A percentile compares a stretch with the other conserved stretches of the same genome.
Conservation (phyloP, 345 rosid genomes). For the Camelina sativa region DNA sequence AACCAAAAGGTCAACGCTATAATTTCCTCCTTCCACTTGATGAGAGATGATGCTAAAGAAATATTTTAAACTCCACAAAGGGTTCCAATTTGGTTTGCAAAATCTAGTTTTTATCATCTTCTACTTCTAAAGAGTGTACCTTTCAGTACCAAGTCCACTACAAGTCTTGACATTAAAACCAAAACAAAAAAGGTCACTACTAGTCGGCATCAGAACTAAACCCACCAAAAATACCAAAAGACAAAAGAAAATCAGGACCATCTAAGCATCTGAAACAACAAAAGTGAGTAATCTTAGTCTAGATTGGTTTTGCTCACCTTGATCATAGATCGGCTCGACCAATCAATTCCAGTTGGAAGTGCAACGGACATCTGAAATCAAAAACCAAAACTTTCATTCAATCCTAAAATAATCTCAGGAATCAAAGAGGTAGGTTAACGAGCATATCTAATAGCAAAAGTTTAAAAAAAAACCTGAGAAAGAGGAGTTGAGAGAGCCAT, state of each 20-base stretch:
- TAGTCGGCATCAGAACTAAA: conserved; percentile 32
- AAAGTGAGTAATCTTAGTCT: conserved; percentile 2
- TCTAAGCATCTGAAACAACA: conserved; percentile 40
- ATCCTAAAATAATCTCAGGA: background rate
- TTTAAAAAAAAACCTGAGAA: conserved; percentile 30
- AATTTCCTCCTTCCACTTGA: conserved; percentile 3
- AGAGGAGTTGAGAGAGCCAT: conserved; percentile 43
- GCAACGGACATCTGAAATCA: conserved; percentile 36
- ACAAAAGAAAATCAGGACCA: conserved; percentile 23
- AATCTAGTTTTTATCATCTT: conserved; percentile 24
- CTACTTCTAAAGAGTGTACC: conserved; percentile 22
- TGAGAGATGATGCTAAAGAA: background rate
- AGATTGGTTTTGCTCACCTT: conserved; percentile 32
- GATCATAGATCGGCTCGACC: conserved; percentile 37
- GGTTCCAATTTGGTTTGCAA: background rate
- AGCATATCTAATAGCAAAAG: background rate
- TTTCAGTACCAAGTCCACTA: conserved; percentile 22
- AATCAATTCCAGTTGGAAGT: conserved; percentile 40
- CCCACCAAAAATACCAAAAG: background rate
- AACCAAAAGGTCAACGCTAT: background rate
- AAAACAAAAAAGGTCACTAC: background rate
- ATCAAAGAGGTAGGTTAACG: background rate
- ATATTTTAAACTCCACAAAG: background rate
- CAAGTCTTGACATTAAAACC: background rate
- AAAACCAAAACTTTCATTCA: conserved; percentile 25